These are phyloP conservation scores for Spathaspora passalidarum DNA, from an alignment of 805 yeast genomes.

Conservation along the genomic window DNA sequence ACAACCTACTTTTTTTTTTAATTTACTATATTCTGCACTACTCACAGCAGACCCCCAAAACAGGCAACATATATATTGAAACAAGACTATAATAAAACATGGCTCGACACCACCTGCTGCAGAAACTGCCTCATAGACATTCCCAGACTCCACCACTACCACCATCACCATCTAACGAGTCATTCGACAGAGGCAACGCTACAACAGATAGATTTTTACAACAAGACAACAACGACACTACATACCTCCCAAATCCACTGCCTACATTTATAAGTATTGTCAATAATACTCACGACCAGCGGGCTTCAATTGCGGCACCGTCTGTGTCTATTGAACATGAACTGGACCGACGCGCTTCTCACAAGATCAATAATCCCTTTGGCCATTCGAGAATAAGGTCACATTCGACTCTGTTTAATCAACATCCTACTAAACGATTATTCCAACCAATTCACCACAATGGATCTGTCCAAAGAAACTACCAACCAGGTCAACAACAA, in stretches of 20 bases:
- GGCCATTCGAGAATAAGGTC: conserved; percentile 5
- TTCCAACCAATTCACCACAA: conserved; percentile 6
- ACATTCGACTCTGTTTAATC: background rate
- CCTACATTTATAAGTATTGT: background rate
- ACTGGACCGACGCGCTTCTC: background rate
- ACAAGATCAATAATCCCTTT: background rate
- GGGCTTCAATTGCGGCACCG: conserved; percentile 1
- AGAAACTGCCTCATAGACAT: background rate
- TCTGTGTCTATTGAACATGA: background rate
- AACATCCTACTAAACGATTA: background rate
- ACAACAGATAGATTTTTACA: background rate
- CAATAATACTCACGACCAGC: background rate
- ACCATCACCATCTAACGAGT: background rate
- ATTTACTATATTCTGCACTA: too few species aligned
- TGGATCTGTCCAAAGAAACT: background rate
- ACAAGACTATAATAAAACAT: background rate
- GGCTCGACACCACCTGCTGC: background rate
- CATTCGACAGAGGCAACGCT: background rate
- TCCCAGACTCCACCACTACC: background rate
- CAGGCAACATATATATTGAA: too few species aligned
- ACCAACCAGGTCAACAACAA: background rate
- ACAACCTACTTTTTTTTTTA: background rate
- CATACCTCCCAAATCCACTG: background rate
- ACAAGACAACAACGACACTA: background rate
- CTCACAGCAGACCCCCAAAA: too few species aligned